Evolutionary conservation across 169 alveolate species (phyloP), one percentile per base, ranked within the genome.

Genomic region (Babesia sp.): DNA sequence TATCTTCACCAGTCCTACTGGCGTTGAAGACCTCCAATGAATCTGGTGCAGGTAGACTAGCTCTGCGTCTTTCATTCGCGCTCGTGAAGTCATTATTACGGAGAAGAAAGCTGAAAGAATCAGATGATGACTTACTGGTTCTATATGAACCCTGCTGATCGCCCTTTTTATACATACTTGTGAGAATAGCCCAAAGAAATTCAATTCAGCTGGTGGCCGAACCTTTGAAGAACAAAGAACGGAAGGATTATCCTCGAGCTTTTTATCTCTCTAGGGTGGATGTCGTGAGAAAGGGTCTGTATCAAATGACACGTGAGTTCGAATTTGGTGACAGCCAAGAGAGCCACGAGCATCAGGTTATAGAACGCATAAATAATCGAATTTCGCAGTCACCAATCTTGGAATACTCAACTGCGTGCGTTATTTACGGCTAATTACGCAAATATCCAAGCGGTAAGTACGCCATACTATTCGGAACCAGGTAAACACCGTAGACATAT

Each of bases 121-220:
- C 56, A 22, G 36, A 14, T 28, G 71, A n/a, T 22, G 41, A 18
- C 2, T 60, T 60, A n/a, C 18, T n/a, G 55, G 34, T 3, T 31
- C 33, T 42, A 39, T 8, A 24, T 26, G 56, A 42, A 60, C 56
- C 56, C 57, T 31, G 56, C n/a, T 31, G 4, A 44, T 24, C 4
- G 42, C 37, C 56, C 14, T 48, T n/a, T n/a, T 36, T 29, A 42
- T 37, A 36, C 71, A 60, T 60, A 45, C 11, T 59, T 7, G 28
- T 14, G 8, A 48, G 8, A 39, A 39, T 14, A 8, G 14, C 46
- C n/a, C n/a, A n/a, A n/a, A n/a, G n/a, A n/a, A n/a, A n/a, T n/a
- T n/a, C n/a, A n/a, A n/a, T n/a, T n/a, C n/a, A n/a, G n/a, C n/a
- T n/a, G n/a, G n/a, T n/a, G n/a, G n/a, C n/a, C n/a, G n/a, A n/a